Evolutionary conservation across 2,329 filamentous ascomycete species (phyloP), one percentile per base, ranked within the genome.

Genomic region (Talaromyces marneffei): DNA sequence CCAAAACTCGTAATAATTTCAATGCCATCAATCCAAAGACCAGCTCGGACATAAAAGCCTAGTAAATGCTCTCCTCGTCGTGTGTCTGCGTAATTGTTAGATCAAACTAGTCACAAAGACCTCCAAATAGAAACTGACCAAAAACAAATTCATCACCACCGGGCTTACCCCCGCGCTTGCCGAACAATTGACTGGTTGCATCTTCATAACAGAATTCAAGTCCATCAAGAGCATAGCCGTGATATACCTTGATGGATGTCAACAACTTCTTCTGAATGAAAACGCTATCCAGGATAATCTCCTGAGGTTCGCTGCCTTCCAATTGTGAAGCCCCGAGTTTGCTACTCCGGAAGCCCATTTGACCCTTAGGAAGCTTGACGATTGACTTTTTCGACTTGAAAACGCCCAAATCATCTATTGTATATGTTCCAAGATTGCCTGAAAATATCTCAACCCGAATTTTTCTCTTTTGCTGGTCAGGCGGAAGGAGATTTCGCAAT

Each of bases 191-290:
- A 59, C 82, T 88, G 0, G 90, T 88, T 16, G 85, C 83, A 73
- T 97, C 92, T 69, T 97, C 93, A 71, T 96, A 97, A 62, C 90
- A 82, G 74, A 99, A 97, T 73, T 97, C 93, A 20, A 99, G 75
- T 0, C 94, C 94, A 72, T 96, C 89, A 12, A 97, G 71, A 3
- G 88, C 88, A 62, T 81, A 79, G 1, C 90, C 91, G 68, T 91
- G 87, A 70, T 92, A 95, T 14, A 96, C 81, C 63, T 86, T 83
- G 61, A 97, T 83, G 4, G 85, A 85, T 1, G 86, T 87, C 64
- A 97, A 79, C 31, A 96, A 82, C 65, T 92, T 88, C 33, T 85
- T 89, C 64, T 86, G 84, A 40, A 84, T 82, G 52, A 83, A 76
- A 14, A 87, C 84, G 69, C 87, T 90, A 44, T 88, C 84, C 64